These are phyloP conservation scores for Kwoniella sp. DNA, from an alignment of 768 basidiomycete species.

Conservation along the genomic window DNA sequence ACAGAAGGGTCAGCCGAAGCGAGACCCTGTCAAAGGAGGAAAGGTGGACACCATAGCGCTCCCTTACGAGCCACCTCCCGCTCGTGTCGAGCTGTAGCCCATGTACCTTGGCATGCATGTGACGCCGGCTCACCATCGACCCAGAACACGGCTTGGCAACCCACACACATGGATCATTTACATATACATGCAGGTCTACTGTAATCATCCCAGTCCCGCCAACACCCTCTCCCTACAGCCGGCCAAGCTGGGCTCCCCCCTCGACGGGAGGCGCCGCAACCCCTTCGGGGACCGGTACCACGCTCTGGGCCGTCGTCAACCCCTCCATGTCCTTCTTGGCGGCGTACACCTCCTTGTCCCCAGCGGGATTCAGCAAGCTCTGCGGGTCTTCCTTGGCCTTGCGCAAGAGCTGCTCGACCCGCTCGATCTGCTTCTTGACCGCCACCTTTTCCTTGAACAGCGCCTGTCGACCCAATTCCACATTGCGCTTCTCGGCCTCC, in stretches of 20 bases:
- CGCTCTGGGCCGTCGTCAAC: background rate
- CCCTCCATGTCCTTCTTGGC: background rate
- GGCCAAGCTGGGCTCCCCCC: background rate
- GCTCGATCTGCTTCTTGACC: conserved; percentile 39
- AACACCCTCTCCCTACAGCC: conserved; percentile 1
- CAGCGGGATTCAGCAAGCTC: background rate
- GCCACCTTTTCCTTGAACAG: conserved; percentile 68
- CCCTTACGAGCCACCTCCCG: too few species aligned
- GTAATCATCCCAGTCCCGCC: too few species aligned
- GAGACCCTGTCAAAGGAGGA: too few species aligned
- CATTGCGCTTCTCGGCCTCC: conserved; percentile 77
- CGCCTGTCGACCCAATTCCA: conserved; percentile 76
- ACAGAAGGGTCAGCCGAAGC: background rate
- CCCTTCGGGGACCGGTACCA: background rate
- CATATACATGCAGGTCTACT: background rate
- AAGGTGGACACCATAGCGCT: conserved; percentile 13
- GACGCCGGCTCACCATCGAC: too few species aligned
- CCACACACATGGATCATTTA: conserved; percentile 4
- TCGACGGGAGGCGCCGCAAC: background rate
- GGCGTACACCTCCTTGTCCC: background rate
- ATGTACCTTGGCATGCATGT: too few species aligned
- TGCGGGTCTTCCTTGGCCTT: conserved; percentile 25
- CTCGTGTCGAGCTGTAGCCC: too few species aligned
- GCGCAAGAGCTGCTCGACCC: conserved; percentile 41
- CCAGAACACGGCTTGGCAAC: too few species aligned